These are phyloP conservation scores for Cladosporium sp. DNA, from an alignment of 2,329 filamentous ascomycete species.

Conservation along the genomic window DNA sequence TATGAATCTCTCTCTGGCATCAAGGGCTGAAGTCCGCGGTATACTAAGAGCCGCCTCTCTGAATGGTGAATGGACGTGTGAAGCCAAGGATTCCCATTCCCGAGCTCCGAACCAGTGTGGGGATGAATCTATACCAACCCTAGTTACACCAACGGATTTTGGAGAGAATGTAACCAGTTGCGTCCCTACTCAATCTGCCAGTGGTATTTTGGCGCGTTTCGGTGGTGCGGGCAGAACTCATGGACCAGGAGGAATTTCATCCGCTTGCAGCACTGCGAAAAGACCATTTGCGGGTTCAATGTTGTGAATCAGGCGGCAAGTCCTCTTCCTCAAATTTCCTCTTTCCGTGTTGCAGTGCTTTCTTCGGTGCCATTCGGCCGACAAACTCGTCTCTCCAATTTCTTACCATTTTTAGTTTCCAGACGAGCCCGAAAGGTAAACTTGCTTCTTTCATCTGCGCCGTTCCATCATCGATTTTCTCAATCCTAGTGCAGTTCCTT, in stretches of 20 bases:
- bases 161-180: too few species aligned
- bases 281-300: neutral
- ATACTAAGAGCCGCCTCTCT: too few species aligned
- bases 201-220: too few species aligned
- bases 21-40: neutral
- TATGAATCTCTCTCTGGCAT: neutral
- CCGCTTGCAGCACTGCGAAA: neutral
- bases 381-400: conserved; percentile 75
- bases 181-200: too few species aligned
- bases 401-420: conserved; percentile 64
- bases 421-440: conserved; percentile 57
- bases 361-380: conserved; percentile 25
- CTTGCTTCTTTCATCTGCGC: conserved; percentile 32
- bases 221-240: too few species aligned
- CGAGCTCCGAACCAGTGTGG: too few species aligned
- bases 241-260: too few species aligned
- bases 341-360: conserved; percentile 10
- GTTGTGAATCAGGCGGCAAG: conserved; percentile 31
- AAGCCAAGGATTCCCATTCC: too few species aligned
- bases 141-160: too few species aligned
- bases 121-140: too few species aligned
- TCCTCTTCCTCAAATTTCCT: conserved; percentile 16
- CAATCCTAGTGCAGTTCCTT: conserved; percentile 53
- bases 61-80: too few species aligned
- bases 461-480: conserved; percentile 11